These are phyloP conservation scores for Aureobasidium sp. DNA, from an alignment of 2,329 filamentous ascomycete genomes.

Conservation along the genomic window DNA sequence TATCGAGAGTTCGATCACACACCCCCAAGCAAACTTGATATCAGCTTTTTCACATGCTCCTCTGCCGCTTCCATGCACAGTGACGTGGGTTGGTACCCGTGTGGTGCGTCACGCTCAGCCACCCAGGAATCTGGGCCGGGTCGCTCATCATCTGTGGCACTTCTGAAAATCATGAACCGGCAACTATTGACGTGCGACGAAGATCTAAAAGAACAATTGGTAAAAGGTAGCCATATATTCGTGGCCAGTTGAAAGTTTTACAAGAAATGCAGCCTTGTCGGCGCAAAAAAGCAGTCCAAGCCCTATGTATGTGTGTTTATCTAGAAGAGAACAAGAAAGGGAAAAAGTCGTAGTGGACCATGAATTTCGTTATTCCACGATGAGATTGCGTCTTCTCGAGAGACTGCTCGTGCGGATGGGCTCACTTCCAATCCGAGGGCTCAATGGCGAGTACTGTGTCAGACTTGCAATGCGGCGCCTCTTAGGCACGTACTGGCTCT, in stretches of 20 bases:
- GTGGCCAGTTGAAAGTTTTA: not conserved
- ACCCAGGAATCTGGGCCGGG: slow-evolving; percentile 1
- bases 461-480: slow-evolving; percentile 14
- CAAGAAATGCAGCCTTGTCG: not conserved
- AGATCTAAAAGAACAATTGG: not conserved
- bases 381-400: slow-evolving; percentile 15
- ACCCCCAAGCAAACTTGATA: not conserved
- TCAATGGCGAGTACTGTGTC: slow-evolving; percentile 12
- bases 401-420: slow-evolving; percentile 14
- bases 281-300: not conserved
- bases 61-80: slow-evolving; percentile 12
- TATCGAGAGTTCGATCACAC: not conserved
- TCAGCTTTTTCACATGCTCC: slow-evolving; percentile 21
- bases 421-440: slow-evolving; percentile 14
- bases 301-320: slow-evolving; percentile 12
- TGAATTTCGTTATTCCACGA: slow-evolving; percentile 17
- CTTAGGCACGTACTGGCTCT: slow-evolving; percentile 8
- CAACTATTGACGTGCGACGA: not conserved
- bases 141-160: not conserved
- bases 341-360: not conserved
- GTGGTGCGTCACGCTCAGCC: slow-evolving; percentile 14
- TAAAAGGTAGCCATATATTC: not conserved
- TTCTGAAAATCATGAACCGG: not conserved
- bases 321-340: slow-evolving; percentile 3
- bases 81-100: slow-evolving; percentile 14